Base-by-base conservation (phyloP, 352 stramenopile genomes). In the Pythium sukuiense region DNA sequence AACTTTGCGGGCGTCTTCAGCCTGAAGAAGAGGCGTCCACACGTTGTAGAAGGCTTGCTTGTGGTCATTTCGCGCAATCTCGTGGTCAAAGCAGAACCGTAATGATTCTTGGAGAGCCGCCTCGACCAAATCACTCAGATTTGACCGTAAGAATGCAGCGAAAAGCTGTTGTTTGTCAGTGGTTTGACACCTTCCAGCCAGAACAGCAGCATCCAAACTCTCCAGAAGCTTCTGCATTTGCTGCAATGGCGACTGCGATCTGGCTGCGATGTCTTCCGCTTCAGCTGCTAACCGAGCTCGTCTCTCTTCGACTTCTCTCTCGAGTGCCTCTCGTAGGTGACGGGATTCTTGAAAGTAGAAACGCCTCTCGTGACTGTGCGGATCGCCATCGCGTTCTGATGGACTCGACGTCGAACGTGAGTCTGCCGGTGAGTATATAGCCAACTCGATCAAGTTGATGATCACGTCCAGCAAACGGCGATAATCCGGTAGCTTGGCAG, bases 311-410 rank as follows among this genome's bases (percentile, higher is more conserved):
- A 39, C 50, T 13, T 69, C 52, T 33, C 61, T 52, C 54, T 60
- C 13, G 18, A 79, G 50, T 6, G 55, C 32, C 7, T 67, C 55
- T 65, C 55, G 30, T 9, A 87, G 59, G 29, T 37, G 24, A 8
- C 63, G 39, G 49, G 57, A 81, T 26, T 85, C 69, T 60, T 91
- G 73, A 46, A 89, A 87, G 67, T 87, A 90, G 33, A 85, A 76
- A 0, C 55, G 57, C 56, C 53, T 43, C n/a, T 49, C 16, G 46
- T 24, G 20, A 24, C 24, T 45, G 46, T n/a, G 16, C 49, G 20
- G 5, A 24, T 56, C 49, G 3, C 16, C 12, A 26, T 56, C 49
- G 3, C 27, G 3, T 56, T 52, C n/a, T 27, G 18, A 24, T 7
- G 7, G 3, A 24, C 7, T 16, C 18, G 39, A 48, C 2, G 49